Base-by-base conservation (phyloP, 1,139 yeast species). In the Saccharomycopsis hybrid region DNA sequence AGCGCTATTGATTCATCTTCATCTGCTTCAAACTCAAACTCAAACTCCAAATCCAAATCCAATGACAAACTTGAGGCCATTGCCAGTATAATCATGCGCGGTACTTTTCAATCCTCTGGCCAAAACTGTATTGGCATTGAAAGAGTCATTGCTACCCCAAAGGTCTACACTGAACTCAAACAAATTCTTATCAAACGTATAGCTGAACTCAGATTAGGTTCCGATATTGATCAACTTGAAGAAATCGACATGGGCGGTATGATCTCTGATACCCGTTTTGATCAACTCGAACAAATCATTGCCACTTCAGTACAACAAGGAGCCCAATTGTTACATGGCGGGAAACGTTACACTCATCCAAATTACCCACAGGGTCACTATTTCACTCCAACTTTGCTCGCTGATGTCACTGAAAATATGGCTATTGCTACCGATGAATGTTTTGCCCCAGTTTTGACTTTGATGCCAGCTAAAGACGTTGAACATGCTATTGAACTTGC, bases 41-140 rank as follows among this genome's bases (percentile, higher is more conserved):
- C 31, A 29, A 27, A 40, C 25, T n/a, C 8, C 25, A 40, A 29
- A n/a, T 29, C 11, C n/a, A 39, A 40, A 27, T 29, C 24, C 31
- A 63, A 63, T 43, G 64, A 70, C 44, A 69, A 71, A n/a, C 57
- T 80, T 40, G 65, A 73, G 4, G 77, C 80, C 0, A 72, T 92
- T 41, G 80, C 96, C 0, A 86, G 96, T 4, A 82, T 88, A 32
- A 75, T 92, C 40, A 76, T 92, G 82, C 76, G 98, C 63, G 98
- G 97, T 30, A 84, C 96, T 0, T 92, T 89, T 70, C 98, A 92
- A 67, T 85, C 96, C 52, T 87, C 96, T 0, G 98, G 98, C 7
- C 98, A 92, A 65, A 92, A 92, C 64, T 92, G 98, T 69, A 92
- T 92, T 62, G 97, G 98, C 43, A 85, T 92, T 51, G 98, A 92